phyloP scores from a whole-genome alignment of 2,329 filamentous ascomycete species.

The Sporothrix variecibatus region DNA sequence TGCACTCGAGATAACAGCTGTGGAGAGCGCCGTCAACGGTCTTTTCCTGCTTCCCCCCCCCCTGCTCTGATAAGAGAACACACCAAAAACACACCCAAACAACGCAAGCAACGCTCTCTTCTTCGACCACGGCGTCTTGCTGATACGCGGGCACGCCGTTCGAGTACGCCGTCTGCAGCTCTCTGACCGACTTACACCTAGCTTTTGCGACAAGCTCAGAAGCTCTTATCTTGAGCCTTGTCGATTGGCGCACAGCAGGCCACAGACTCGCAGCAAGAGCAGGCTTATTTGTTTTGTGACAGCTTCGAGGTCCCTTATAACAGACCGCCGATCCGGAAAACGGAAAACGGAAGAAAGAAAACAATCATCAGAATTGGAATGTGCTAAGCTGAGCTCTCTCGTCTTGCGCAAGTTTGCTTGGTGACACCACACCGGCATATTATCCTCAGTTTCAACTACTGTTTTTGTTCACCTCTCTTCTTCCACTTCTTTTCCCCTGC shows the following conservation, averaged over 20 bases:
- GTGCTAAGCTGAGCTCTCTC: neutral
- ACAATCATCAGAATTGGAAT: neutral
- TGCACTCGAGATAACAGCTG: conserved; percentile 10
- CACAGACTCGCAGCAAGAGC: neutral
- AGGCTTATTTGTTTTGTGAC: neutral
- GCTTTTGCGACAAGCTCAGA: neutral
- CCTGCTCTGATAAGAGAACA: conserved; percentile 15
- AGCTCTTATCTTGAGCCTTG: conserved; percentile 13
- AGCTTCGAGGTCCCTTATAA: neutral
- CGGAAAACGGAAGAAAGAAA: neutral
- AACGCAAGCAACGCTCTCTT: neutral
- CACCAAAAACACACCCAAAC: neutral
- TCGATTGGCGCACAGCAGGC: neutral
- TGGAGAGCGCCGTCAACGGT: conserved; percentile 10
- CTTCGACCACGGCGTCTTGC: conserved; percentile 19
- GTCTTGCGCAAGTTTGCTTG: neutral
- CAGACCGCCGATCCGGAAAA: neutral
- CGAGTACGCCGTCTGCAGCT: conserved; percentile 19
- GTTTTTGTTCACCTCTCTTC: neutral
- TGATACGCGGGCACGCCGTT: conserved; percentile 19
- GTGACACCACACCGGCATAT: neutral
- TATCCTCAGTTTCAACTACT: neutral
- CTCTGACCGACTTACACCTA: neutral
- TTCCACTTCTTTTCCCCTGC: neutral
- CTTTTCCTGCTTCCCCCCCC: neutral